Evolutionary conservation across 805 yeast species (phyloP), one percentile per base, ranked within the genome.

Genomic region (Saccharomycopsis sp.): DNA sequence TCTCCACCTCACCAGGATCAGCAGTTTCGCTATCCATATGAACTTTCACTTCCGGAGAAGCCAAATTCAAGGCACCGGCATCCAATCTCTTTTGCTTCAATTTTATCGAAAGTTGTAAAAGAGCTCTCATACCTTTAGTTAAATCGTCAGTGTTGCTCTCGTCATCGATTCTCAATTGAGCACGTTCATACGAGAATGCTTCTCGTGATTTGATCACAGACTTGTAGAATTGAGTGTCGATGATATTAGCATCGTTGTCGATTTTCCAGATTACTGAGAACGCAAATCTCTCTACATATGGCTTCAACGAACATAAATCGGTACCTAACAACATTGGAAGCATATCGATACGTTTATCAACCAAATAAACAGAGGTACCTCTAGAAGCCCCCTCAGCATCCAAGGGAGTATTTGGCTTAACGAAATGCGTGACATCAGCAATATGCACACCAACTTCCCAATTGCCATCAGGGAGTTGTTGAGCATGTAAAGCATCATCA

Each of bases 311-410:
- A 77, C 99, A 94, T 66, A 94, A 75, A 70, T 94, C 94, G 2
- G 99, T 94, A 70, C 99, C 98, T 58, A 94, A 78, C 52, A 94
- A 73, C 85, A 88, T 84, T 3, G 99, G 99, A 63, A 94, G 78
- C 99, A 94, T 94, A 78, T 94, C 99, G 66, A 94, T 94, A 79
- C 99, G 88, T 73, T 94, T 93, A 70, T 94, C 99, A 14, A 94
- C 99, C 58, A 94, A 77, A 72, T 94, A 94, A 2, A 94, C 97
- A 2, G 99, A 92, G 0, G 99, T 94, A 67, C 97, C 98, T 73
- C 99, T 83, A 0, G 96, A 80, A 0, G 98, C 96, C 72, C 97
- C 99, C 73, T 94, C 99, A 52, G 83, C 86, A 70, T 94, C 99
- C 60, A 94, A 77, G 0, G 98, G 85, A 2, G 97, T 90, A 62